Conservation (phyloP, 192 early-diverging fungal species). For the Backusella macrospora region DNA sequence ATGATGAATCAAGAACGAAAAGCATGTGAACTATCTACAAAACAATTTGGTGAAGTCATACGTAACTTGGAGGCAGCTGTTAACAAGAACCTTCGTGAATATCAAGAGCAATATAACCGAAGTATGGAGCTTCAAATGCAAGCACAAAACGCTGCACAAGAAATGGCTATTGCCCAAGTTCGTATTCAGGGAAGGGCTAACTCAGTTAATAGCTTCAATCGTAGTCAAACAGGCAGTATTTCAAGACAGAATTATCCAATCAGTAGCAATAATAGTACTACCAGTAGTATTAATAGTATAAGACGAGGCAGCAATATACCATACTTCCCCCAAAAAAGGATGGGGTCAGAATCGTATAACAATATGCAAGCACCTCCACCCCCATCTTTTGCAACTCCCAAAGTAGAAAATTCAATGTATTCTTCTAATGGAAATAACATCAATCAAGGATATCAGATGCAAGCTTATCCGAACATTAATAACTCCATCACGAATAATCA, state of each 20-base stretch:
- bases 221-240: conserved; percentile 2
- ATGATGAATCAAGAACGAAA: conserved; percentile 6
- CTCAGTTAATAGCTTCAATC: not conserved
- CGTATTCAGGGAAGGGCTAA: not conserved
- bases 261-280: not conserved
- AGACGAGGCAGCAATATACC: not conserved
- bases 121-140: not conserved
- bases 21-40: not conserved
- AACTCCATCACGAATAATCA: not conserved
- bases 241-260: not conserved
- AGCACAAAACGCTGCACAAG: conserved; percentile 1
- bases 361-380: not conserved
- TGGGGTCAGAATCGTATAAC: not conserved
- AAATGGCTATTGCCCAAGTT: not conserved
- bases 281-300: not conserved
- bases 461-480: not conserved
- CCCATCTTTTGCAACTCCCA: not conserved
- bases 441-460: not conserved
- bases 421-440: not conserved
- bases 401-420: not conserved
- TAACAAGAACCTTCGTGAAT: not conserved
- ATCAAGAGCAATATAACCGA: not conserved
- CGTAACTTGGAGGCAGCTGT: not conserved
- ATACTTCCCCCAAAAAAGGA: not conserved
- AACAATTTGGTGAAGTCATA: not conserved